Base-by-base conservation (phyloP, 176 grass and related monocot genomes). In the Cocos nucifera region DNA sequence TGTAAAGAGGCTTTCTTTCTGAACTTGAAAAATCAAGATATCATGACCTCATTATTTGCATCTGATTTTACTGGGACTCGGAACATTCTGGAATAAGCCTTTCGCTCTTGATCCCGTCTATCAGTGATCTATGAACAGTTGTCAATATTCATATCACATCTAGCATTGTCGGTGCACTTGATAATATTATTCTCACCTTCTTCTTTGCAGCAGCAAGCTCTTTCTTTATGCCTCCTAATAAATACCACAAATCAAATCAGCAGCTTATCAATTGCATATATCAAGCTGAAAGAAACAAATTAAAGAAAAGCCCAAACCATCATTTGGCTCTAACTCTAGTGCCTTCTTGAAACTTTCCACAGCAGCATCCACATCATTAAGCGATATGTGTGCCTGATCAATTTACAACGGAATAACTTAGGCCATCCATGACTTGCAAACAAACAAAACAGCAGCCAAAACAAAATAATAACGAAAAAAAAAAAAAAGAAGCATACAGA, bases 331-430 rank as follows among this genome's bases (percentile, higher is more conserved):
- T 55, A 91, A 78, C 27, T 97, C 87, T 48, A 97, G 69, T 57
- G 92, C 87, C 21, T 73, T 50, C 59, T 91, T 88, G 59, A 97
- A 97, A 75, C 87, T 97, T 65, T 88, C 84, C 9, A 85, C 76
- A 23, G 92, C 92, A 67, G 87, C 77, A 85, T 97, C 92, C 49
- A 91, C 86, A 70, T 97, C 73, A 23, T 88, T 91, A 61, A 97
- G 87, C 35, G 81, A 73, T 67, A 85, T 82, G 56, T 78, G 76
- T 85, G 82, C 92, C 92, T 97, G 72, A 18, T 20, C 23, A 17
- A 67, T 17, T 67, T 54, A 19, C 12, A 56, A 30, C 6, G 10
- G 51, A 12, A 51, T 8, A 17, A 9, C 15, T 51, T 17, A 7
- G 9, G 35, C 1, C 35, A 44, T 44, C 35, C 35, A 44, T 44